Evolutionary conservation across 164 flowering plant species (phyloP).

Genomic region (Stephania cephalantha): DNA sequence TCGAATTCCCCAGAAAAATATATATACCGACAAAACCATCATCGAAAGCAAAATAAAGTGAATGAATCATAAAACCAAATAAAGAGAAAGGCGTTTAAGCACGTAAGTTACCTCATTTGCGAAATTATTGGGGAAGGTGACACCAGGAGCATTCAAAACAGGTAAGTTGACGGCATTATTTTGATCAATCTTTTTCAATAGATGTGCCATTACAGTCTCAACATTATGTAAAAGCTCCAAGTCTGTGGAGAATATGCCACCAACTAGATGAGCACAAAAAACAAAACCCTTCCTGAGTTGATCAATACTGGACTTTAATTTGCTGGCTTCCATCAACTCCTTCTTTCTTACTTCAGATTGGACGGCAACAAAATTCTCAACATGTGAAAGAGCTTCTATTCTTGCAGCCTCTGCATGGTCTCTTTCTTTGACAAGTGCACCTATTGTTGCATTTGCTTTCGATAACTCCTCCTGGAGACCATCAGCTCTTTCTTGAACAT

Average conservation of each 20-base stretch:
- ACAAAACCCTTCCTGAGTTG: conserved; percentile 36
- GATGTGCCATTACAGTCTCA: conserved; percentile 36
- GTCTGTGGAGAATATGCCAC: conserved; percentile 41
- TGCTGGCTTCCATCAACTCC: conserved; percentile 32
- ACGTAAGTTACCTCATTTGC: conserved; percentile 38
- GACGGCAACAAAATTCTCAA: conserved; percentile 34
- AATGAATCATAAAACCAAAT: neutral
- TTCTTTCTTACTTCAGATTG: conserved; percentile 38
- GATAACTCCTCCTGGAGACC: conserved; percentile 74
- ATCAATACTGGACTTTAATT: conserved; percentile 35
- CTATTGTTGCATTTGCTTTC: conserved; percentile 34
- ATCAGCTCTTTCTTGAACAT: conserved; percentile 92
- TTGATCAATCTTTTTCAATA: conserved; percentile 28
- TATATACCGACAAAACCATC: neutral
- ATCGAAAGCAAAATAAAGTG: neutral
- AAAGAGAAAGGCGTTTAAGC: neutral
- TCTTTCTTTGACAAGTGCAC: conserved; percentile 44
- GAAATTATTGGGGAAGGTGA: conserved; percentile 19
- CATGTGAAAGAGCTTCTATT: conserved; percentile 50
- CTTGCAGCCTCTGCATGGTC: conserved; percentile 58
- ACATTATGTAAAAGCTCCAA: conserved; percentile 43
- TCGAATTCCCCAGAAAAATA: too few relatives aligned
- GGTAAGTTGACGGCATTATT: conserved; percentile 18
- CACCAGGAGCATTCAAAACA: conserved; percentile 19
- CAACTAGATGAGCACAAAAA: conserved; percentile 31